Conservation (phyloP, 345 rosid species). For the Melaleuca alternifolia region DNA sequence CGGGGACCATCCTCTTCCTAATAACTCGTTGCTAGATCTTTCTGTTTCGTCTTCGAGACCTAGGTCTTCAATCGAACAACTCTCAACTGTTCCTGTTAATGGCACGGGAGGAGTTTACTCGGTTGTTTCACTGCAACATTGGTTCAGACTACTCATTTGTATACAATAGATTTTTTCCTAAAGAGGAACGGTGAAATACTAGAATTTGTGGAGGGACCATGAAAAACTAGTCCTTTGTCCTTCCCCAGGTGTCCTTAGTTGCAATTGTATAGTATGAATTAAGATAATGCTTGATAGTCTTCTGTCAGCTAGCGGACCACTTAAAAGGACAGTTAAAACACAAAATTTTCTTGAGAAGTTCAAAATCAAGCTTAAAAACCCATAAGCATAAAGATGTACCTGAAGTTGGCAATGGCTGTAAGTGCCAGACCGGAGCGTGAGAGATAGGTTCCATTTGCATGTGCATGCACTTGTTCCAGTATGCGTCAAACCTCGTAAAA, state of each 20-base stretch:
- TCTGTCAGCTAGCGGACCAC: neutral
- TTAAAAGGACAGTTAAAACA: neutral
- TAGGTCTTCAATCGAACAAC: conserved; percentile 56
- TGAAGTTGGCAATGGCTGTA: conserved; percentile 29
- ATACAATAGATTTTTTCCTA: neutral
- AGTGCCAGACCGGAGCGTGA: conserved; percentile 63
- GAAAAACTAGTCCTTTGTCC: neutral
- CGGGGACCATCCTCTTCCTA: conserved; percentile 90
- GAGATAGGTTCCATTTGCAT: conserved; percentile 55
- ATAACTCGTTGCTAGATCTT: conserved; percentile 71
- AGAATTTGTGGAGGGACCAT: neutral
- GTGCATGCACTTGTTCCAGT: conserved; percentile 67
- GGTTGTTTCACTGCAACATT: neutral
- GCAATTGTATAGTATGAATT: neutral
- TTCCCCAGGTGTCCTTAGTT: neutral
- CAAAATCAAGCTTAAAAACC: neutral
- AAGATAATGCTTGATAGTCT: neutral
- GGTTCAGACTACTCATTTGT: neutral
- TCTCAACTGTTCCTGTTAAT: conserved; percentile 35
- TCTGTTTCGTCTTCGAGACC: conserved; percentile 80
- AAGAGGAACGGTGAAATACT: neutral
- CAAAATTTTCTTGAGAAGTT: neutral
- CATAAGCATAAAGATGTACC: conserved; percentile 28
- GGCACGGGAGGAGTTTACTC: neutral
- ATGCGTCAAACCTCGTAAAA: conserved; percentile 56